These are phyloP conservation scores for Cyberlindnera veronae DNA, from an alignment of 805 yeast species.

Conservation along the genomic window DNA sequence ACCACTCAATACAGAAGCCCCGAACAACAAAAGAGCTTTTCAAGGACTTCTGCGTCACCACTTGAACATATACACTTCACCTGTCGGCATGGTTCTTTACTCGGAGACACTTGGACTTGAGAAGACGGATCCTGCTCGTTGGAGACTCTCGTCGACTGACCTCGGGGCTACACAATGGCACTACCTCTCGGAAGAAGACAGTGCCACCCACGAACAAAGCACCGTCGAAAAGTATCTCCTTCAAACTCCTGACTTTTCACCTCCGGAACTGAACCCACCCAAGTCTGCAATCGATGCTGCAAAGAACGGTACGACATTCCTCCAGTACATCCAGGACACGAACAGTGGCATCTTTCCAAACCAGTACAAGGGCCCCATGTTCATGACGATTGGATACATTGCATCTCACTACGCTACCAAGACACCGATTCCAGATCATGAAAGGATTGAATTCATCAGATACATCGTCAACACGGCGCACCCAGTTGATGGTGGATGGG, in stretches of 20 bases:
- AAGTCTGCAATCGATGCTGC: slow-evolving; percentile 58
- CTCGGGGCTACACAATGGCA: slow-evolving; percentile 85
- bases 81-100: slow-evolving; percentile 39
- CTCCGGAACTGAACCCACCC: slow-evolving; percentile 35
- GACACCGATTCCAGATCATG: slow-evolving; percentile 63
- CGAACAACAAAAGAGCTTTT: neutral
- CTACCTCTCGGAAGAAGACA: slow-evolving; percentile 38
- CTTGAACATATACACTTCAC: too few species aligned
- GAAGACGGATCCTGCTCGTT: slow-evolving; percentile 61
- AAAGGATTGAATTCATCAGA: slow-evolving; percentile 67
- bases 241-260: slow-evolving; percentile 35
- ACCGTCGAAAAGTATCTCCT: slow-evolving; percentile 54
- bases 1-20: neutral
- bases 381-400: slow-evolving; percentile 87
- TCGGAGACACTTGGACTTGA: slow-evolving; percentile 72
- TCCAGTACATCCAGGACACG: slow-evolving; percentile 64
- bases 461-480: slow-evolving; percentile 90
- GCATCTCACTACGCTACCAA: slow-evolving; percentile 68
- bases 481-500: slow-evolving; percentile 99
- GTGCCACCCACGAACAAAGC: slow-evolving; percentile 43
- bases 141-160: slow-evolving; percentile 72
- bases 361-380: slow-evolving; percentile 98
- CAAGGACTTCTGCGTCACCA: too few species aligned
- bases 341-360: slow-evolving; percentile 82
- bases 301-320: slow-evolving; percentile 68